Evolutionary conservation across 2,329 filamentous ascomycete genomes (phyloP).

Genomic region (Aspergillus thermomutatus): DNA sequence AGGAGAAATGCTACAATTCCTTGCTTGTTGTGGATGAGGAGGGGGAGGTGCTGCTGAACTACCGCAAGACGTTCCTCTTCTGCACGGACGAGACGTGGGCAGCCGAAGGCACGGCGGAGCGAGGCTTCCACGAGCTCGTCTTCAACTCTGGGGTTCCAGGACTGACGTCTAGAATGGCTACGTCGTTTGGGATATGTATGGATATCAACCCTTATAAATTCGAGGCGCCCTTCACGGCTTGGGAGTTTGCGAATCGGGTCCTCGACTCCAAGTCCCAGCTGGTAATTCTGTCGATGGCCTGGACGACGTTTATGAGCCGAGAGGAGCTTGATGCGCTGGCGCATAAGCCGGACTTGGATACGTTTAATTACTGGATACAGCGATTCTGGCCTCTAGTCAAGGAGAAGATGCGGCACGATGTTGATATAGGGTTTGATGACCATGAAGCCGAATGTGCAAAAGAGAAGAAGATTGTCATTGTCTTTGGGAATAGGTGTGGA

Average conservation of each 20-base stretch:
- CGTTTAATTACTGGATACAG: conserved; percentile 62
- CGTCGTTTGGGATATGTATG: conserved; percentile 51
- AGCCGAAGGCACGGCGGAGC: conserved; percentile 45
- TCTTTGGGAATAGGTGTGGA: conserved; percentile 47
- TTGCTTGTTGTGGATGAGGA: conserved; percentile 55
- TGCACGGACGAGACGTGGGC: conserved; percentile 67
- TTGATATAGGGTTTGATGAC: conserved; percentile 21
- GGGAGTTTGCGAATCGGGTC: conserved; percentile 59
- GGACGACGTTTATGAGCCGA: conserved; percentile 52
- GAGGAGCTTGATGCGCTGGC: conserved; percentile 47
- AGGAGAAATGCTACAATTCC: conserved; percentile 53
- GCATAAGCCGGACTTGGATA: conserved; percentile 54
- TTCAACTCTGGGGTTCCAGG: conserved; percentile 9
- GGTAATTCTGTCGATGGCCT: conserved; percentile 62
- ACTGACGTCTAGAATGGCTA: conserved; percentile 29
- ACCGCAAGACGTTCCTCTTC: conserved; percentile 64
- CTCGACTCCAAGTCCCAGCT: conserved; percentile 48
- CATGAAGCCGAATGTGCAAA: conserved; percentile 6
- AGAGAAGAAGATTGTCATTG: conserved; percentile 39
- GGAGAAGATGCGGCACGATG: conserved; percentile 26
- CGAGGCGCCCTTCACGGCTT: conserved; percentile 54
- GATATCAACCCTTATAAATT: conserved; percentile 63
- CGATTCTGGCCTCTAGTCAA: conserved; percentile 53
- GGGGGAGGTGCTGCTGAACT: conserved; percentile 56
- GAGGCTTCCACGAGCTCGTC: conserved; percentile 28